phyloP scores from a whole-genome alignment of 2,329 filamentous ascomycete species.

The Emmonsia crescens region DNA sequence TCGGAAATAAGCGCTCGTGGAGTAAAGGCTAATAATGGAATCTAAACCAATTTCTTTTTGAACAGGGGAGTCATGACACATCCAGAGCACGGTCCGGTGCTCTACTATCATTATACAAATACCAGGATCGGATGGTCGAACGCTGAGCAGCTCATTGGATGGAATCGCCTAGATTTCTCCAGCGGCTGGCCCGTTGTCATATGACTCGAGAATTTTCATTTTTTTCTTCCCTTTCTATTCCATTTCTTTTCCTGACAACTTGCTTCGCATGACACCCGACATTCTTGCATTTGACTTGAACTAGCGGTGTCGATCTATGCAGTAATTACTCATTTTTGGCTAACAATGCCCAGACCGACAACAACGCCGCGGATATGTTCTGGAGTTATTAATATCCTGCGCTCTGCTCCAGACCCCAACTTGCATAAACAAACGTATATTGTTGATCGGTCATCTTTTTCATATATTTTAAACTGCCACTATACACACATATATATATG shows the following conservation, averaged over 20 bases:
- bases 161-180: conserved; percentile 5
- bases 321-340: not conserved
- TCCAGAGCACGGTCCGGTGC: not conserved
- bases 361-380: not conserved
- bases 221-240: not conserved
- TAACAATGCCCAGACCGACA: not conserved
- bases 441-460: not conserved
- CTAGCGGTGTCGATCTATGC: not conserved
- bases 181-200: not conserved
- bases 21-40: conserved; percentile 4
- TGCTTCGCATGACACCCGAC: not conserved
- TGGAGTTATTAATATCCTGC: not conserved
- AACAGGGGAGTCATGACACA: conserved; percentile 3
- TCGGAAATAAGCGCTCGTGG: not conserved
- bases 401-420: not conserved
- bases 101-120: conserved; percentile 7
- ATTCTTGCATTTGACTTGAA: not conserved
- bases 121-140: conserved; percentile 1
- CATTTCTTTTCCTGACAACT: not conserved
- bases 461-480: not conserved
- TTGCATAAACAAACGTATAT: not conserved
- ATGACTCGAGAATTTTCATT: not conserved
- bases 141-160: conserved; percentile 3
- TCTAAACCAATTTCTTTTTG: not conserved
- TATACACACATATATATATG: not conserved